phyloP scores from a whole-genome alignment of 1,139 yeast species.

The Wickerhamiella pararugosa region DNA sequence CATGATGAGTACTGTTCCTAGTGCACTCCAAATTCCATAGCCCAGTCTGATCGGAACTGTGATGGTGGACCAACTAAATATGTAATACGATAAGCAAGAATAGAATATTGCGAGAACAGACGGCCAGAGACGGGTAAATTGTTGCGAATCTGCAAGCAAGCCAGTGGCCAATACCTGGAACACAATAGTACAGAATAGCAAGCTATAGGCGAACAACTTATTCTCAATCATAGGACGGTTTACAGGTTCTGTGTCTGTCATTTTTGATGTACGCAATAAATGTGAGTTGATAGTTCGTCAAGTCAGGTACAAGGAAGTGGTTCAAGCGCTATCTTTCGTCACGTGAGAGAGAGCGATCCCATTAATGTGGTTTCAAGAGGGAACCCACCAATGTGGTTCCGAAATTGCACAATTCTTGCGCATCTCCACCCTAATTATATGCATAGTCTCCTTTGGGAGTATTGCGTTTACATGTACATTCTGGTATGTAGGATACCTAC shows the following conservation, averaged over 20 bases:
- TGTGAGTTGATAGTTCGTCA: no score
- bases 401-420: no score
- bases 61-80: constrained; percentile 2
- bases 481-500: no score
- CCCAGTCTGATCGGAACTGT: constrained; percentile 4
- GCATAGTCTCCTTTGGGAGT: no score
- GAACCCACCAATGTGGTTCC: no score
- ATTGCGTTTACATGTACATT: no score
- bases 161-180: constrained; percentile 5
- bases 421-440: no score
- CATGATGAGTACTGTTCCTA: constrained; percentile 2
- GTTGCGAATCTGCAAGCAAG: constrained; percentile 2
- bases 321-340: no score
- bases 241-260: no score
- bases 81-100: constrained; percentile 1
- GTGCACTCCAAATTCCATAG: constrained; percentile 6
- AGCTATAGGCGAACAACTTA: constrained; percentile 1
- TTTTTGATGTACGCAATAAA: neutral
- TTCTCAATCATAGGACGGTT: neutral
- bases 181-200: constrained; percentile 1
- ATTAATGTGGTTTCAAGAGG: no score
- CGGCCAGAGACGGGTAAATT: constrained; percentile 1
- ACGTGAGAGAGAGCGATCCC: no score
- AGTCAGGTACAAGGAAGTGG: no score
- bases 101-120: constrained; percentile 1